Evolutionary conservation across 2,329 filamentous ascomycete genomes (phyloP).

Genomic region (Cladorrhinum sp.): DNA sequence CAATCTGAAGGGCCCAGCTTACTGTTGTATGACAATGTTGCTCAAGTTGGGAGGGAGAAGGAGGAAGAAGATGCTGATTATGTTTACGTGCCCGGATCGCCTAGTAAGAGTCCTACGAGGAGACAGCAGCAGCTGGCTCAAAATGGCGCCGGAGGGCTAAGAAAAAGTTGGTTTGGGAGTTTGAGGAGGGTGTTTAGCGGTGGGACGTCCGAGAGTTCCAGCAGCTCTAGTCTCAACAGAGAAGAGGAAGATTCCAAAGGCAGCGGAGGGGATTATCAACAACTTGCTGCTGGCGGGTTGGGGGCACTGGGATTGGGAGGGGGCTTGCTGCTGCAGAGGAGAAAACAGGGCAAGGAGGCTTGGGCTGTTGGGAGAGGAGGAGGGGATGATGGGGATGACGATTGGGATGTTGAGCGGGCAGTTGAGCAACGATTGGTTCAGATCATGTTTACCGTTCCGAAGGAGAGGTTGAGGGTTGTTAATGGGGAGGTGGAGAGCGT

Average conservation of each 20-base stretch:
- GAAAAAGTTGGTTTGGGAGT: conserved; percentile 67
- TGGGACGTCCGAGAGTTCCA: conserved; percentile 31
- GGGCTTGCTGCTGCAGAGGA: conserved; percentile 44
- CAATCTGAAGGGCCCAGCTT: conserved; percentile 53
- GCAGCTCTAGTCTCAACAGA: conserved; percentile 14
- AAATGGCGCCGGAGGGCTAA: conserved; percentile 7
- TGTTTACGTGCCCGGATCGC: conserved; percentile 44
- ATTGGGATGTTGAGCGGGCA: conserved; percentile 73
- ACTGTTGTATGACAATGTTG: conserved; percentile 32
- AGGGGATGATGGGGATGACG: conserved; percentile 48
- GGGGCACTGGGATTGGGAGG: conserved; percentile 36
- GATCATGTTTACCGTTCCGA: conserved; percentile 91
- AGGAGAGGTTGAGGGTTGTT: conserved; percentile 81
- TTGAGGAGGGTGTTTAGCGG: conserved; percentile 61
- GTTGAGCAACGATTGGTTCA: conserved; percentile 70
- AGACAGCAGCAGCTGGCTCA: conserved; percentile 32
- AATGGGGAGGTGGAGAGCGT: conserved; percentile 62
- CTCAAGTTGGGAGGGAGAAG: background rate
- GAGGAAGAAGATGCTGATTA: conserved; percentile 34
- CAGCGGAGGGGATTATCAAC: conserved; percentile 31
- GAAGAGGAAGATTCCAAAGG: conserved; percentile 30
- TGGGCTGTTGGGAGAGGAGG: conserved; percentile 53
- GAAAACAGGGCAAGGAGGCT: conserved; percentile 52
- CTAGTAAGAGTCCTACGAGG: conserved; percentile 51
- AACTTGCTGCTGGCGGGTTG: conserved; percentile 13